Evolutionary conservation across 129 eudicot species (phyloP), one percentile per base, ranked within the genome.

Genomic region (Daucus carota): DNA sequence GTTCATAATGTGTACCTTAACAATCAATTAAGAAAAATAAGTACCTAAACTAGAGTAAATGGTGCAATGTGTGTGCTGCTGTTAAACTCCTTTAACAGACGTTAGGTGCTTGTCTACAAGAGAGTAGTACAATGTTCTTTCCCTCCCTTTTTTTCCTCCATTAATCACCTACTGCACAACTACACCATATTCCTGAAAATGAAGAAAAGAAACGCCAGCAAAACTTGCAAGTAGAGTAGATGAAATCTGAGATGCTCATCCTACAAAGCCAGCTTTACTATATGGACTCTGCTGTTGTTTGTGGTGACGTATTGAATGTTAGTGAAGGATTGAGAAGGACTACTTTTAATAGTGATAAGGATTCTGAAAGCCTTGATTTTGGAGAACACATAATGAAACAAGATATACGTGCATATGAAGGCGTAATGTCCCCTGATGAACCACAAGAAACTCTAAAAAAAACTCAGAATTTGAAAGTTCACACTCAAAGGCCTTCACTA

Each of bases 211-310:
- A 94, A 67, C 87, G 81, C 62, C 96, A 89, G 66, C 96, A 97
- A 38, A 94, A 94, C 65, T 75, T 94, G 84, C 99, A 94, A 88
- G 99, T 94, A 62, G 99, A 94, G 84, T 91, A 94, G 83, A 94
- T 94, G 92, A 94, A 94, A 79, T 86, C 93, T 32, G 99, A 94
- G 87, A 94, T 94, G 99, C 93, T 94, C 47, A 90, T 86, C 79
- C 80, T 91, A 80, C 97, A 89, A 75, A 87, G 84, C 34, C 99
- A 94, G 85, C 99, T 94, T 74, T 90, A 89, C 47, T 79, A 78
- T 73, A 82, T 83, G 48, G 81, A 89, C 80, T 67, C 97, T 17
- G 42, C 80, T 22, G 48, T 68, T 74, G 79, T 77, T 63, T 46
- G 69, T 80, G 86, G 78, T 67, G 89, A 79, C 48, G 24, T 75